Conservation (phyloP, 352 stramenopile genomes). For the Pythium utonaiense region DNA sequence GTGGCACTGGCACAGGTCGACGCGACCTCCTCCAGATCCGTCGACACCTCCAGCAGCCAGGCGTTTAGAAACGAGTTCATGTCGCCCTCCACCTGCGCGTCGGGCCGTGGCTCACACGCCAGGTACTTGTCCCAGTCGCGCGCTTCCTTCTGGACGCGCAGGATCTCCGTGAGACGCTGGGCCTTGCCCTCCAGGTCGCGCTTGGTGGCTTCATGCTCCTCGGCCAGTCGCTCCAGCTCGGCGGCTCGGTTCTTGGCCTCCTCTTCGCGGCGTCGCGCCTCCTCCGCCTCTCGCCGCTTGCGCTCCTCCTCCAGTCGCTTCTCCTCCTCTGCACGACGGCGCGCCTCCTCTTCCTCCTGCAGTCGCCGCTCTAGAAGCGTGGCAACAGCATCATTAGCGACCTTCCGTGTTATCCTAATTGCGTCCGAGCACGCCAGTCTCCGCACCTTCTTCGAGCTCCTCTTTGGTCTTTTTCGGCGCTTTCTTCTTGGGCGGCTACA, state of each 20-base stretch:
- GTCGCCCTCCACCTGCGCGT: conserved; percentile 66
- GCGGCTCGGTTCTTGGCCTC: conserved; percentile 58
- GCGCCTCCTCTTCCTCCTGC: conserved; percentile 71
- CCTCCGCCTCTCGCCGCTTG: conserved; percentile 50
- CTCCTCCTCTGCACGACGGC: conserved; percentile 58
- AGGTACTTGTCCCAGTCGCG: conserved; percentile 70
- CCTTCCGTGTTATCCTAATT: too few relatives aligned
- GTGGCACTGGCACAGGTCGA: conserved; percentile 48
- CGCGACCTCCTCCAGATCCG: conserved; percentile 43
- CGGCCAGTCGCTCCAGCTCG: conserved; percentile 55
- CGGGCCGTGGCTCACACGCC: conserved; percentile 60
- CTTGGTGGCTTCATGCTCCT: conserved; percentile 50
- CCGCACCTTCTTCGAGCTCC: conserved; percentile 63
- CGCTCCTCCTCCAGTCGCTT: conserved; percentile 69
- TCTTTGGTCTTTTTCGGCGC: conserved; percentile 80
- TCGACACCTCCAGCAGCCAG: conserved; percentile 58
- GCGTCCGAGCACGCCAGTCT: too few relatives aligned
- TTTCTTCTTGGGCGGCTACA: conserved; percentile 77
- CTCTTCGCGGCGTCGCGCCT: conserved; percentile 53
- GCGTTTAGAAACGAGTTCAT: conserved; percentile 84
- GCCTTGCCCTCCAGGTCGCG: conserved; percentile 58
- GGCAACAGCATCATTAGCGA: background rate
- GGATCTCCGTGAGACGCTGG: conserved; percentile 51
- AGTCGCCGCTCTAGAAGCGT: conserved; percentile 41
- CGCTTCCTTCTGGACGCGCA: conserved; percentile 60